Evolutionary conservation across 306 rosid genomes (phyloP), one percentile per base, ranked within the genome.

Genomic region (Alnus glutinosa): DNA sequence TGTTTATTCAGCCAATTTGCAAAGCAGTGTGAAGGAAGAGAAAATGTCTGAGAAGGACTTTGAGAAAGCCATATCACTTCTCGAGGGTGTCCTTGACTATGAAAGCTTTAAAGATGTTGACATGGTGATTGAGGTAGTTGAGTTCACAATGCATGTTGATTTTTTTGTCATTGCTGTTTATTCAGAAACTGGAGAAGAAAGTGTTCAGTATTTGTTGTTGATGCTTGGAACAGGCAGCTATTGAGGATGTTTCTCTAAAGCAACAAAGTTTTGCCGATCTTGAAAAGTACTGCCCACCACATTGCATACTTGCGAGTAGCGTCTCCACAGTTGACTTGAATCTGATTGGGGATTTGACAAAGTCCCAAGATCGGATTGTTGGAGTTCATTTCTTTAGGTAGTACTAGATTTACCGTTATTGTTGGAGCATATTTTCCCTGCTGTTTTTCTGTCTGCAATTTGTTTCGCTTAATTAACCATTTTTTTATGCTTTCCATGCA

Each of bases 321-420:
- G 93, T 98, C 72, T 95, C 98, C 71, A 93, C 99, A 67, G 93
- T 95, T 77, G 99, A 95, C 89, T 88, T 95, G 89, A 82, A 90
- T 82, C 91, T 93, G 73, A 93, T 95, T 75, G 99, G 99, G 78
- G 89, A 93, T 73, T 89, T 19, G 88, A 91, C 90, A 67, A 91
- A 80, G 75, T 93, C 94, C 84, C 89, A 88, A 73, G 93, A 89
- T 81, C 92, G 98, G 73, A 90, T 95, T 74, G 64, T 91, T 61
- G 99, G 99, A 78, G 96, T 97, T 55, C 99, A 93, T 91, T 95
- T 95, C 86, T 95, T 93, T 80, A 93, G 99, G 99, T 95, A 77
- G 71, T 47, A 64, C 83, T 57, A 9, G 30, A 51, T 75, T 23
- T 23, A 23, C 28, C 28, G 28, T 23, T 23, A 23, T 23, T 23